Percentiles rank a stretch among this genome's conserved stretches.
Evolutionary conservation across 2,329 filamentous ascomycete genomes (phyloP).

Genomic region (Aureobasidium sp.): DNA sequence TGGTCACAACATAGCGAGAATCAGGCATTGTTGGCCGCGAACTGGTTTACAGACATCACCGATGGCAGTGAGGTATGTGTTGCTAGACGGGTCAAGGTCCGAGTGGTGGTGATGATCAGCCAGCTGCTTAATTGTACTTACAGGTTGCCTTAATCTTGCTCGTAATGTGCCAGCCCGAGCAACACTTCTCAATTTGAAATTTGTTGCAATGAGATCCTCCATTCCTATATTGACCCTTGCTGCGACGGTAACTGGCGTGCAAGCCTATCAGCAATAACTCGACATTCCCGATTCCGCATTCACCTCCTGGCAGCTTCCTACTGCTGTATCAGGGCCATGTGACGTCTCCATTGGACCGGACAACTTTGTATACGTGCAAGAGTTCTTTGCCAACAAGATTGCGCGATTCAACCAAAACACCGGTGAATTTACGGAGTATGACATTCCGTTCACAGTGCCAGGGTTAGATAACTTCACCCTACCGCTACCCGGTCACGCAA

Average conservation of each 20-base stretch:
- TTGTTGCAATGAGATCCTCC: neutral
- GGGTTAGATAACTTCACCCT: neutral
- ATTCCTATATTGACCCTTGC: neutral
- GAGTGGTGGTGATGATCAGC: neutral
- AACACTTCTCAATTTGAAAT: neutral
- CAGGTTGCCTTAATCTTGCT: neutral
- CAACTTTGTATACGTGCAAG: neutral
- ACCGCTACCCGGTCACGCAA: neutral
- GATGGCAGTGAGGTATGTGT: neutral
- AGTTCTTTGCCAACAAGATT: slow-evolving; percentile 5
- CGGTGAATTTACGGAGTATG: neutral
- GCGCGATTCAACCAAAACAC: slow-evolving; percentile 2
- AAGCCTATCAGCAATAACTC: neutral
- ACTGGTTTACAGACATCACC: neutral
- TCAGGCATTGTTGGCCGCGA: neutral
- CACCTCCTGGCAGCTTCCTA: slow-evolving; percentile 1
- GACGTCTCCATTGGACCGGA: neutral
- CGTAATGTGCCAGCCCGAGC: neutral
- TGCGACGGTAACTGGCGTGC: neutral
- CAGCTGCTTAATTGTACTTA: neutral
- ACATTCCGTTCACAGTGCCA: neutral
- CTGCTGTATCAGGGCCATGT: neutral
- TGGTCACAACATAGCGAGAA: neutral
- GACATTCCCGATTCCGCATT: neutral
- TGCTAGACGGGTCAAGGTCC: too few species aligned